Evolutionary conservation across 179 eudicot genomes (phyloP).

Genomic region (Spinacia oleracea): DNA sequence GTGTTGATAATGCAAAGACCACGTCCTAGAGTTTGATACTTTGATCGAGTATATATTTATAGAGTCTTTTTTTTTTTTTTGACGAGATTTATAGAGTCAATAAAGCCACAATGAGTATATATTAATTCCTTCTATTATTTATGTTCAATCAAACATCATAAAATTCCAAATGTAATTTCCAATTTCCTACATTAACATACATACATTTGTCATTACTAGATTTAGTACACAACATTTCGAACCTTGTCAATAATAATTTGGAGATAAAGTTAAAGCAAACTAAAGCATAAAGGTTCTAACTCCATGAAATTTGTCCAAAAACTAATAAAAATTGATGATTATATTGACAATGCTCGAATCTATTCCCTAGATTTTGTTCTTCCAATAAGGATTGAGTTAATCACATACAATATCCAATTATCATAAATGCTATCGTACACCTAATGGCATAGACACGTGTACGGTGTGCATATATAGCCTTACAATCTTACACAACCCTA

Average conservation of each 20-base stretch:
- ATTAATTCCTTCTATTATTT: background rate
- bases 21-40: background rate
- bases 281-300: background rate
- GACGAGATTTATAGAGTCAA: background rate
- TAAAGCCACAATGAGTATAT: background rate
- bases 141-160: background rate
- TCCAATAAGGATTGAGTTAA: too few species aligned
- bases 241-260: background rate
- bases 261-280: constrained; percentile 2
- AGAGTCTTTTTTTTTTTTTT: too few species aligned
- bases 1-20: background rate
- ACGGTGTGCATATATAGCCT: too few species aligned
- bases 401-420: too few species aligned
- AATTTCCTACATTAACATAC: background rate
- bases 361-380: too few species aligned
- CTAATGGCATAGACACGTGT: too few species aligned
- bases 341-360: too few species aligned
- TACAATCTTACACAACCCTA: too few species aligned
- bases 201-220: constrained; percentile 3
- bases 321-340: too few species aligned
- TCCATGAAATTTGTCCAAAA: background rate
- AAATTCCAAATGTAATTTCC: background rate
- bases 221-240: background rate
- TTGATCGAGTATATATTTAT: background rate
- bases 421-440: too few species aligned